Evolutionary conservation across 2,329 filamentous ascomycete genomes (phyloP).

Genomic region (Sphaerulina vaccinii): DNA sequence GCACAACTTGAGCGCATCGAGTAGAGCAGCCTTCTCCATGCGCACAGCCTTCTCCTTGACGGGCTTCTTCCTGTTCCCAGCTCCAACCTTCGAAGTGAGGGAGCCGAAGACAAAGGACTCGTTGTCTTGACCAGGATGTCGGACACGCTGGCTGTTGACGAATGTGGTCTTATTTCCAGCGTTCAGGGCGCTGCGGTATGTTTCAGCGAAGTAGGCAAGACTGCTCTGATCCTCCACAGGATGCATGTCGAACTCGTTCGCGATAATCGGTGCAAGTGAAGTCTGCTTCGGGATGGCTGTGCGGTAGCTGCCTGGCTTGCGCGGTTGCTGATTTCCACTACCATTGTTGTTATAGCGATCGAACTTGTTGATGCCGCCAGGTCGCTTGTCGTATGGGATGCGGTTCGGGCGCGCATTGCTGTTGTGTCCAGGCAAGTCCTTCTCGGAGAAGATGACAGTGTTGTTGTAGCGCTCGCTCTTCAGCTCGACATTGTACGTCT

Average conservation of each 20-base stretch:
- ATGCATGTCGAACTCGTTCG: slow-evolving; percentile 73
- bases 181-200: slow-evolving; percentile 34
- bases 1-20: slow-evolving; percentile 78
- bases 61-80: slow-evolving; percentile 45
- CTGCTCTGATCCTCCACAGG: slow-evolving; percentile 69
- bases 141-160: slow-evolving; percentile 30
- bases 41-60: slow-evolving; percentile 77
- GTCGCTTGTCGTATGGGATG: slow-evolving; percentile 17
- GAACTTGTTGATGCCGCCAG: slow-evolving; percentile 26
- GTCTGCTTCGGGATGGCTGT: slow-evolving; percentile 66
- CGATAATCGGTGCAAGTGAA: slow-evolving; percentile 67
- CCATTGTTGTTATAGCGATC: slow-evolving; percentile 20
- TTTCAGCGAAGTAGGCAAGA: slow-evolving; percentile 48
- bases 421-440: slow-evolving; percentile 70
- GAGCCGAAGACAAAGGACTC: slow-evolving; percentile 40
- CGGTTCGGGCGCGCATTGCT: slow-evolving; percentile 14
- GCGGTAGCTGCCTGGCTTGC: slow-evolving; percentile 32
- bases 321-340: slow-evolving; percentile 9
- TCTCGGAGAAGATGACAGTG: slow-evolving; percentile 90
- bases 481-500: slow-evolving; percentile 80
- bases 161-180: slow-evolving; percentile 53
- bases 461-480: slow-evolving; percentile 69
- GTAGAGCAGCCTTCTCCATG: slow-evolving; percentile 81
- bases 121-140: slow-evolving; percentile 24
- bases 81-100: slow-evolving; percentile 32